Evolutionary conservation across 108 stramenopile species (phyloP), one percentile per base, ranked within the genome.

Genomic region (Poteriospumella lacustris): DNA sequence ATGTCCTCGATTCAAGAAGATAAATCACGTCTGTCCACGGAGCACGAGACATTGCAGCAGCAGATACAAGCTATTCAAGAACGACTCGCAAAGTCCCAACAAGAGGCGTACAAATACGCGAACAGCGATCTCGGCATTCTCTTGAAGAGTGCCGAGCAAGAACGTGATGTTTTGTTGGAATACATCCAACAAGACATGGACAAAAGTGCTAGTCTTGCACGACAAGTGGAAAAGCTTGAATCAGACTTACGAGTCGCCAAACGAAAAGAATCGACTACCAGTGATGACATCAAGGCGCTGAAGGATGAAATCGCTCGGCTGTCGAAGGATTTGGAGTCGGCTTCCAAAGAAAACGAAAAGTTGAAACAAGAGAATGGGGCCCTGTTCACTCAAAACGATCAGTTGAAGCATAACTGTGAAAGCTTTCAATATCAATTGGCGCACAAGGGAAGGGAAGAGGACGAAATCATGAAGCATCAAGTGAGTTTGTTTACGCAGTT

Each of bases 121-220:
- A n/a, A 73, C 36, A 24, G 31, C 5, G 24, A 19, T 56, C 12
- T 52, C 5, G 31, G 31, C 5, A 56, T 56, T 56, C 12, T 52
- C 5, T 56, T 73, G 42, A 5, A 73, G 31, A 26, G 3, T 42
- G 41, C 24, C 5, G 70, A 73, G 36, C 12, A 73, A 73, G 70
- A 73, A 56, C 70, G 70, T 42, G 70, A 73, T 73, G 15, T 73
- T 5, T 24, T 73, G 31, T 44, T 73, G 31, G 33, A 5, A 5
- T 73, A 42, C 33, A 73, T 73, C 9, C 70, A 73, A 56, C 15
- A 44, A 42, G 70, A 73, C 36, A 73, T 73, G 70, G n/a, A 5
- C 26, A 73, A 73, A 56, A 52, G 44, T 56, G 5, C 36, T 73
- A 9, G 3, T n/a, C 33, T 73, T 26, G 36, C 44, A 56, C 28